Evolutionary conservation across 257 asterid genomes (phyloP).

Genomic region (Ballota nigra): DNA sequence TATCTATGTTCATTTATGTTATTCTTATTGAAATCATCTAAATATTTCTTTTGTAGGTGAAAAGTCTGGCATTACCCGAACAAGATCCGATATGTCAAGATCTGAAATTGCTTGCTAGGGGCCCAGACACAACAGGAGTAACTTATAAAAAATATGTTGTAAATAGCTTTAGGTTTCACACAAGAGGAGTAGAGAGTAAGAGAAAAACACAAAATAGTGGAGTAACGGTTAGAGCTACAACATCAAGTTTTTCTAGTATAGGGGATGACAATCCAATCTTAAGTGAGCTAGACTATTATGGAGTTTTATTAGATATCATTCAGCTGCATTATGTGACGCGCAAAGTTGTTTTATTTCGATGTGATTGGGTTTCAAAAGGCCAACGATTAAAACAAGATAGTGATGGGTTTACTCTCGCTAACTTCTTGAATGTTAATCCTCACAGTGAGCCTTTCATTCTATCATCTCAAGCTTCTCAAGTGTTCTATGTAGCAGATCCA

Average conservation of each 20-base stretch:
- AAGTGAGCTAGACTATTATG: background rate
- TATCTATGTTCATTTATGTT: background rate
- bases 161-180: constrained; percentile 10
- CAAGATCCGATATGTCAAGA: background rate
- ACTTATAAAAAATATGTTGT: background rate
- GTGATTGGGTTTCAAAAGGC: background rate
- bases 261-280: background rate
- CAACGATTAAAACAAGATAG: background rate
- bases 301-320: background rate
- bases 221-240: background rate
- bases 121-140: background rate
- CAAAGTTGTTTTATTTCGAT: background rate
- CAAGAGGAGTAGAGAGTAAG: background rate
- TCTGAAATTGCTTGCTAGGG: background rate
- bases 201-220: constrained; percentile 17
- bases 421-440: background rate
- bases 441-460: background rate
- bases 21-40: background rate
- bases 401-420: constrained; percentile 8
- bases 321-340: background rate
- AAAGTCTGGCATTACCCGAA: background rate
- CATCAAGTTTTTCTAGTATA: background rate
- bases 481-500: background rate
- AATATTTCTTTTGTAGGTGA: background rate
- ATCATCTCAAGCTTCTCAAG: background rate